Evolutionary conservation across 1,139 yeast genomes (phyloP).

Genomic region (Taphrina flavorubra): DNA sequence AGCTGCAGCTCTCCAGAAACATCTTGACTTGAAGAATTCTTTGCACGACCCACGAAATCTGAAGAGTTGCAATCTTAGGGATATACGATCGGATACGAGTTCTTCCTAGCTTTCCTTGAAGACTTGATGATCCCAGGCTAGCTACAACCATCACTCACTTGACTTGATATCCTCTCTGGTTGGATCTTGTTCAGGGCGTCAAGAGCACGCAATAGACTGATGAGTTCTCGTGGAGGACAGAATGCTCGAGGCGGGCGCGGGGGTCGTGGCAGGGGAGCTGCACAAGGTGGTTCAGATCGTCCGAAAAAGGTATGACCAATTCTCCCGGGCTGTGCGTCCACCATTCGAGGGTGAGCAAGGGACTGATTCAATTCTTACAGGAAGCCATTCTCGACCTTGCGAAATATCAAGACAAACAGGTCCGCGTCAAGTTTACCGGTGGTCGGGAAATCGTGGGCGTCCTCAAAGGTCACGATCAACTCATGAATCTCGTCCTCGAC

Average conservation of each 20-base stretch:
- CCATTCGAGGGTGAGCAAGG: neutral
- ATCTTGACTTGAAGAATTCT: too few species aligned
- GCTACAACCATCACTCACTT: neutral
- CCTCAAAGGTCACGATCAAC: conserved; percentile 86
- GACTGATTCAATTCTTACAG: conserved; percentile 51
- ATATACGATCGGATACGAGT: conserved; percentile 10
- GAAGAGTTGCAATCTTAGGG: neutral
- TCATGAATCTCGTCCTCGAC: conserved; percentile 91
- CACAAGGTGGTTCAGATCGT: conserved; percentile 25
- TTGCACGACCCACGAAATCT: too few species aligned
- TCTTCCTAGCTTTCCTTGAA: neutral
- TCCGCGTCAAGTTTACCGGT: conserved; percentile 83
- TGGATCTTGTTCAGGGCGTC: too few species aligned
- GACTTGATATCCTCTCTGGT: too few species aligned
- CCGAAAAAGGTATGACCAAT: conserved; percentile 31
- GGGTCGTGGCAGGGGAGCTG: conserved; percentile 63
- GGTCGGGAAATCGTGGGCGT: conserved; percentile 80
- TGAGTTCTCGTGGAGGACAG: conserved; percentile 31
- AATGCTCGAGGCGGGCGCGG: conserved; percentile 45
- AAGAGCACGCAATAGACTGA: neutral
- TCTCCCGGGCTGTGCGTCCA: neutral
- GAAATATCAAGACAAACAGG: conserved; percentile 73
- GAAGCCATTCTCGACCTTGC: conserved; percentile 87
- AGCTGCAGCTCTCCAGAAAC: too few species aligned
- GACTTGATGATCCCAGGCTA: neutral